Evolutionary conservation across 2,329 filamentous ascomycete species (phyloP), one percentile per base, ranked within the genome.

Genomic region (Alternaria sp.): DNA sequence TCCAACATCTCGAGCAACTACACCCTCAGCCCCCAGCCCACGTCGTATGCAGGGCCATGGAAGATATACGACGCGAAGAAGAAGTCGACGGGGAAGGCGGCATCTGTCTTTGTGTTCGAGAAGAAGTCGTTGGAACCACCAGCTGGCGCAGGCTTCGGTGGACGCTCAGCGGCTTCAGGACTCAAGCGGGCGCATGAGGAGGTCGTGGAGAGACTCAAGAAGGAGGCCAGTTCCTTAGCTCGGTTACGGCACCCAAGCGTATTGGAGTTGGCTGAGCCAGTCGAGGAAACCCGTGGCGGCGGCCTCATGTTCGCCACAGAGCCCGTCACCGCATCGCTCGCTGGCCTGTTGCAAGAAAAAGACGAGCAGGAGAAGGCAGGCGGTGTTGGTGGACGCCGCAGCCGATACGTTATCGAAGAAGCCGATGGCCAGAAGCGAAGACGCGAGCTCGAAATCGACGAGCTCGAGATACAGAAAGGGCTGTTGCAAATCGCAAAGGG

Each of bases 1-100:
- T 95, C 92, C 64, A 97, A 97, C 82, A 98, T 99, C 82, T 90
- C 90, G 63, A 90, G 91, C 77, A 96, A 97, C 83, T 99, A 99
- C 82, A 89, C 91, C 71, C 85, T 98, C 69, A 90, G 93, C 21
- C 86, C 90, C 25, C 89, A 88, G 63, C 88, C 91, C 11, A 90
- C 89, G n/a, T 91, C 93, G 55, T 89, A 89, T 56, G 92, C 94
- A 15, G 96, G 96, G 17, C 93, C 94, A 62, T 99, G 96, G 96
- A 97, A 93, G 83, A 96, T 99, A 75, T 95, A 95, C 85, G 94
- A 97, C 83, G 94, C 92, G 62, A 98, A 97, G 85, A 96, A 96
- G 83, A 98, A 97, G 82, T 93, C 91, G 28, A 97, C 93, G 0
- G 93, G 92, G 69, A 97, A 96, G 79, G 81, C 90, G 8, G 96